Evolutionary conservation across 2,329 filamentous ascomycete species (phyloP), one percentile per base, ranked within the genome.

Genomic region (Aspergillus viridinutans): DNA sequence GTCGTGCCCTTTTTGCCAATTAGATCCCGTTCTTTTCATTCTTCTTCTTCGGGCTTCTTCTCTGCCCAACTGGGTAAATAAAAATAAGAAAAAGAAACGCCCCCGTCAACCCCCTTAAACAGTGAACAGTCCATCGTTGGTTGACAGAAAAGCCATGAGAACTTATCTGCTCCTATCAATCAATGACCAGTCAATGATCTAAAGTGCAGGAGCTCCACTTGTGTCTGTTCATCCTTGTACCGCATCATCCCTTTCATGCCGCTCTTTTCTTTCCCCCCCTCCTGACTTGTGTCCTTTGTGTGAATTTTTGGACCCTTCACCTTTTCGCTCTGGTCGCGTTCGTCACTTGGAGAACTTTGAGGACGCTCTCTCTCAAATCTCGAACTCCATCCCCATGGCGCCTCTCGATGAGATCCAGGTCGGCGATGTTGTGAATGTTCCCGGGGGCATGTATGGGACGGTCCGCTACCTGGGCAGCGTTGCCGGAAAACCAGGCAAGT

Each of bases 401-500:
- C 64, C 69, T 51, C 60, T 67, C 55, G 74, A 76, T 58, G 81
- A 85, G 47, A 78, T 96, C 59, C 82, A 86, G 61, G 81, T 94
- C 43, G 93, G 93, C 63, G 93, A 97, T 71, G 74, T 81, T 35
- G 93, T 97, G 60, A 92, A 97, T 65, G 93, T 97, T 49, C 92
- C 93, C 1, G 94, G 94, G 45, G 90, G 88, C 72, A 96, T 99
- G 92, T 81, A 88, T 64, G 94, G 94, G 50, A 89, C 85, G 2
- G 87, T 97, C 64, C 93, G 90, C 71, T 99, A 96, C 71, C 80
- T 97, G 60, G 94, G 94, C 48, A 80, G 81, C 42, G 93, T 99
- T 43, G 85, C 87, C 65, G 92, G 92, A 61, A 97, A 96, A 79
- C 91, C 89, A 65, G 94, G 94, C 52, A 84, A 85, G 21, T 99